A percentile compares a stretch with the other conserved stretches of the same genome.
Conservation (phyloP, 345 rosid species). For the Pugionium cornutum region DNA sequence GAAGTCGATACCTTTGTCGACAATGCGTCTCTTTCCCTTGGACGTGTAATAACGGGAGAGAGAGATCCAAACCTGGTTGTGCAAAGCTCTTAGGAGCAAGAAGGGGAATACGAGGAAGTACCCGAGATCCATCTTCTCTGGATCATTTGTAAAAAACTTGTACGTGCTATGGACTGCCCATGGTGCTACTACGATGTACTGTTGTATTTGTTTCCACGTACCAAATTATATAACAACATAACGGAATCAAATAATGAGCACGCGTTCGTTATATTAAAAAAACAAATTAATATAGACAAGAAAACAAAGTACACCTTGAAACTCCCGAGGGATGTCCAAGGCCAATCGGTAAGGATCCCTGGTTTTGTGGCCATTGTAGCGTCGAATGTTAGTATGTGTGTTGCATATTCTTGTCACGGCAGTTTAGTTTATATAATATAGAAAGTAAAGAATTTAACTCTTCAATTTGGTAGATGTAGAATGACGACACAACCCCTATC, state of each 20-base stretch:
- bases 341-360: constrained; percentile 60
- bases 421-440: too few species aligned
- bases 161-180: constrained; percentile 54
- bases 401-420: constrained; percentile 16
- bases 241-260: neutral
- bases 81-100: constrained; percentile 48
- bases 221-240: constrained; percentile 11
- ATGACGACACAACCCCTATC: too few species aligned
- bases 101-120: constrained; percentile 46
- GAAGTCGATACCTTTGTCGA: constrained; percentile 64
- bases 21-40: constrained; percentile 53
- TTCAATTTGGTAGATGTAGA: too few species aligned
- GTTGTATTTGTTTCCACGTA: constrained; percentile 26
- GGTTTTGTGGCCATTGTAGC: constrained; percentile 58
- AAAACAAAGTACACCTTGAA: constrained; percentile 45
- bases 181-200: constrained; percentile 59
- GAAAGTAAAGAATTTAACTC: too few species aligned
- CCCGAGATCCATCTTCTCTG: constrained; percentile 40
- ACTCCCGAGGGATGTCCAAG: constrained; percentile 55
- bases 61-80: constrained; percentile 65
- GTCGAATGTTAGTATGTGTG: constrained; percentile 22
- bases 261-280: neutral
- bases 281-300: neutral
- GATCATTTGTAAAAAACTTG: constrained; percentile 36
- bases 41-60: constrained; percentile 53